These are phyloP conservation scores for Echinochloa phyllopogon DNA, from an alignment of 176 grass and related monocot genomes.

Conservation along the genomic window DNA sequence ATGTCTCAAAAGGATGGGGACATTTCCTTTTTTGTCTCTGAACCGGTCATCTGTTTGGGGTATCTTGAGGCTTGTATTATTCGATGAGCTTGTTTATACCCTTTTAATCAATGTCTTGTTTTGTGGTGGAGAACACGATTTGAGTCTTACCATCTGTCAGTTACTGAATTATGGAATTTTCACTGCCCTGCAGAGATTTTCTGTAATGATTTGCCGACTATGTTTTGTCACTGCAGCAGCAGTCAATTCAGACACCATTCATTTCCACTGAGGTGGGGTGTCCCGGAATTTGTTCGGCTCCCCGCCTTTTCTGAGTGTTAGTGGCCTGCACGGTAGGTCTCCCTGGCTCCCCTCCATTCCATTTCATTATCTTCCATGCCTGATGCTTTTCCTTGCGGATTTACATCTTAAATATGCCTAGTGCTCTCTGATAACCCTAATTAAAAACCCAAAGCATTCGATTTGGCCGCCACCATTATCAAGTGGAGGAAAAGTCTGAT, in stretches of 20 bases:
- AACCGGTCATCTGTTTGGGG: constrained; percentile 43
- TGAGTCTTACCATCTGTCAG: constrained; percentile 30
- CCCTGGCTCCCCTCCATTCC: constrained; percentile 32
- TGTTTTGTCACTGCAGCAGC: constrained; percentile 48
- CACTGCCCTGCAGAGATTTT: constrained; percentile 33
- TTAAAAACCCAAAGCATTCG: constrained; percentile 45
- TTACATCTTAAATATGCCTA: constrained; percentile 53
- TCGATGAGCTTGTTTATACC: constrained; percentile 23
- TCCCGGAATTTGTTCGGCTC: constrained; percentile 51
- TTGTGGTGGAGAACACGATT: constrained; percentile 10
- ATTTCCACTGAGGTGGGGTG: constrained; percentile 39
- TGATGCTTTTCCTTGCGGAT: constrained; percentile 45
- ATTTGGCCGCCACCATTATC: constrained; percentile 62
- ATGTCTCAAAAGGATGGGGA: constrained; percentile 40
- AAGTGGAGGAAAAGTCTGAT: constrained; percentile 59
- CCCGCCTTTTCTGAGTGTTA: constrained; percentile 36
- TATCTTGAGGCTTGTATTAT: constrained; percentile 49
- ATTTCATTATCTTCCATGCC: constrained; percentile 38
- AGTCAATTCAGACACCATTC: constrained; percentile 55
- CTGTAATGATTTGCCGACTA: constrained; percentile 53
- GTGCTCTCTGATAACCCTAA: constrained; percentile 59
- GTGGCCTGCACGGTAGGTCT: constrained; percentile 50
- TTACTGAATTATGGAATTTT: constrained; percentile 50
- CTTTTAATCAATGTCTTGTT: constrained; percentile 45
- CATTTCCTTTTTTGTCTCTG: constrained; percentile 26